phyloP scores from a whole-genome alignment of 495 filamentous ascomycete genomes.

The Trichoderma gamsii region DNA sequence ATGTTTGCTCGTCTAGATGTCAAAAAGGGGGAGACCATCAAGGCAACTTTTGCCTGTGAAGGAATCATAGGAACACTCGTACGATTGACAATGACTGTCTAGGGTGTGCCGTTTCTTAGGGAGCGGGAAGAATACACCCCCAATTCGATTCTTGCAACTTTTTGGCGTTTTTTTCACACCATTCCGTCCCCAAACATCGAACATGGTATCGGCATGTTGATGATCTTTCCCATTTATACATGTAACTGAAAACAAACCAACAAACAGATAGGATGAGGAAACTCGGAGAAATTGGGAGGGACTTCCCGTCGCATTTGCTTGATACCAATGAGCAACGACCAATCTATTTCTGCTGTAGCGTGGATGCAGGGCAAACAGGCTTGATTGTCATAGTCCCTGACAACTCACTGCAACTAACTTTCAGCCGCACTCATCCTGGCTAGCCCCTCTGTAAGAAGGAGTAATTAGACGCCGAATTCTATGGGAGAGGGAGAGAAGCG shows the following conservation, averaged over 20 bases:
- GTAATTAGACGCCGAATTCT: neutral
- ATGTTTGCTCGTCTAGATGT: conserved; percentile 57
- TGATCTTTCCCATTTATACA: neutral
- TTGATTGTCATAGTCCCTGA: neutral
- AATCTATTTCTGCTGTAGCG: neutral
- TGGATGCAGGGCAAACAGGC: neutral
- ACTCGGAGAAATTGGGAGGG: neutral
- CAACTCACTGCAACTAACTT: neutral
- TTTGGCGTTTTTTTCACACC: neutral
- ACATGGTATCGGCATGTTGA: neutral
- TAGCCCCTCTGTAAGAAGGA: neutral
- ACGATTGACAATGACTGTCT: neutral
- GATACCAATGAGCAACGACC: neutral
- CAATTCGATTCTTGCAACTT: neutral
- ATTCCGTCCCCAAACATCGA: neutral
- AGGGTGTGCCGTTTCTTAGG: neutral
- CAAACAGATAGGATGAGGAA: neutral
- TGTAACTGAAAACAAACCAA: neutral
- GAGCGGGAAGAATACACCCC: neutral
- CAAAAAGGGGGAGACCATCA: conserved; percentile 51
- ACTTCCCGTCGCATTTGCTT: neutral
- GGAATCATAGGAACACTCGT: conserved; percentile 78
- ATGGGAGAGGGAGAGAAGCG: neutral
- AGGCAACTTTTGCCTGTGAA: conserved; percentile 78
- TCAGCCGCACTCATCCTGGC: conserved; percentile 2